Evolutionary conservation across 2,329 filamentous ascomycete genomes (phyloP), one percentile per base, ranked within the genome.

Genomic region (Xylariaceae sp.): DNA sequence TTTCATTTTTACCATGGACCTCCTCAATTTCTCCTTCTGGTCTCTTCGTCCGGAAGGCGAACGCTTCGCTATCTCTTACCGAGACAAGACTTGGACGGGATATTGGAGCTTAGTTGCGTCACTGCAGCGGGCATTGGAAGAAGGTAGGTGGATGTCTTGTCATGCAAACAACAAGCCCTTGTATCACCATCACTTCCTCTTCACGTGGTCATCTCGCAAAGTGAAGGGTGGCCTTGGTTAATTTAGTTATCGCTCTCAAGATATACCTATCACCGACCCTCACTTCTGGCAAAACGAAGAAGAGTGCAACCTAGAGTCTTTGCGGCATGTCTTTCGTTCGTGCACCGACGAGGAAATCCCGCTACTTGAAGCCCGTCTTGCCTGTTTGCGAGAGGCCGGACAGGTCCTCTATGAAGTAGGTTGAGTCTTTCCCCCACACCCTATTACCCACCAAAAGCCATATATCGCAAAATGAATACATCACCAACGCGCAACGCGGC

Each of bases 21-120:
- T 99, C 24, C 78, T 99, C 47, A 99, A 99, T 72, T 99, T 98
- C 71, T 96, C 89, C 19, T 99, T 99, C 74, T 99, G 95, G 95
- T 96, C 91, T 12, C 88, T 91, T 49, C 71, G 76, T 40, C 74
- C 79, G 0, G 87, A 90, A 9, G 82, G 86, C 4, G 87, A 94
- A 67, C 82, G 92, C 9, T 99, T 94, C 73, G 84, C 89, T 8
- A 83, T 99, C 37, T 87, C 91, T 55, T 98, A 97, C 74, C 84
- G 83, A 41, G 92, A 86, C 24, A 88, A 85, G 73, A 85, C 76
- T 55, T 98, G 92, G 92, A 97, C 92, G 0, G 95, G 95, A 3
- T 99, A 99, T 74, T 96, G 91, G 88, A 96, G 92, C 72, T 77
- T 99, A 53, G 91, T 98, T 17, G 95, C 95, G 21, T 85, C 90